Evolutionary conservation across 2,329 filamentous ascomycete species (phyloP).

Genomic region (Chalaropsis thielavioides): DNA sequence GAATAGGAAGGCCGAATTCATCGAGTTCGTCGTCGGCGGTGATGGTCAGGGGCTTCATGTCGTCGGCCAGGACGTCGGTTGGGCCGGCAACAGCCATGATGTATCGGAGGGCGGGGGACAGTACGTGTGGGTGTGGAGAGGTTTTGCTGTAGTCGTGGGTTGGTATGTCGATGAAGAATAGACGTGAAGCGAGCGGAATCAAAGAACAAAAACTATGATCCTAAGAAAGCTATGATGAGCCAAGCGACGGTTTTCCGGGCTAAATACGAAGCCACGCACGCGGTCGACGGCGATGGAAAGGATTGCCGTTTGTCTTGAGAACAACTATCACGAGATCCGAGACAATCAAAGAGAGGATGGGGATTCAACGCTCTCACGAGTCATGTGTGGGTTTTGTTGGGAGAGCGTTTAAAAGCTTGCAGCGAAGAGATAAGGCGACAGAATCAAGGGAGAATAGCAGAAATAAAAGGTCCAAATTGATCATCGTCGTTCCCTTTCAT

Average conservation of each 20-base stretch:
- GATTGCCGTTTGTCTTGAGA: not conserved
- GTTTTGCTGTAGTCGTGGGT: not conserved
- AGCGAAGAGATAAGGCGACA: not conserved
- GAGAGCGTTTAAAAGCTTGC: too few relatives aligned
- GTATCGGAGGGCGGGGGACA: not conserved
- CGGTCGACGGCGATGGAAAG: not conserved
- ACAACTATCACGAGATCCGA: not conserved
- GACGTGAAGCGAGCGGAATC: not conserved
- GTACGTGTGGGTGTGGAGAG: not conserved
- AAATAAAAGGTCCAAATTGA: not conserved
- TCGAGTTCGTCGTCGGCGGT: conserved; percentile 36
- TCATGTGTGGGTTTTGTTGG: too few relatives aligned
- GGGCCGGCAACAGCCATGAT: not conserved
- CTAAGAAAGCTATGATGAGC: not conserved
- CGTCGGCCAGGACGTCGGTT: conserved; percentile 8
- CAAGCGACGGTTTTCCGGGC: not conserved
- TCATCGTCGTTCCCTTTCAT: not conserved
- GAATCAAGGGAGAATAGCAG: not conserved
- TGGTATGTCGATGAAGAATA: not conserved
- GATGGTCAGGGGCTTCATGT: conserved; percentile 17
- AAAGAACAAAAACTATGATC: not conserved
- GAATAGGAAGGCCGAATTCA: conserved; percentile 55
- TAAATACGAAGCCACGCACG: not conserved
- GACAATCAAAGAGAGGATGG: not conserved
- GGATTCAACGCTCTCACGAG: not conserved